These are phyloP conservation scores for Boletus tomentosulus DNA, from an alignment of 768 basidiomycete species.

Conservation along the genomic window DNA sequence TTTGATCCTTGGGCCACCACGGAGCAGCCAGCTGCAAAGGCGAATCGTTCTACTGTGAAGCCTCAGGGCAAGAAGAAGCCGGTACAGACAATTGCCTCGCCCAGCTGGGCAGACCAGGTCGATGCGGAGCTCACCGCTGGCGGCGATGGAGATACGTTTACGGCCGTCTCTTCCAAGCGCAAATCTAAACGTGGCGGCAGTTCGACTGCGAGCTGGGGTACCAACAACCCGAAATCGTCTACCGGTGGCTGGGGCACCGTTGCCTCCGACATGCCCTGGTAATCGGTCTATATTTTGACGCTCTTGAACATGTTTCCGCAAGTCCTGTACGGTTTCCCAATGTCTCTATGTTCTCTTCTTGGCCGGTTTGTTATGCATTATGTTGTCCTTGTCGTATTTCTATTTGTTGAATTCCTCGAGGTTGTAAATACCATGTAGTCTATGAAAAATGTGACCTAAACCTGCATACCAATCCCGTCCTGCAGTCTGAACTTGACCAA, in stretches of 20 bases:
- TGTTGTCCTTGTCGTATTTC: background rate
- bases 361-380: constrained; percentile 1
- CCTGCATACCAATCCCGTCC: constrained; percentile 28
- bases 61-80: constrained; percentile 6
- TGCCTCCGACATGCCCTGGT: constrained; percentile 20
- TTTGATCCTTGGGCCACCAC: constrained; percentile 22
- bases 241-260: constrained; percentile 26
- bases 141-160: background rate
- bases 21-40: constrained; percentile 5
- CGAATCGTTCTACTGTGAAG: background rate
- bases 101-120: constrained; percentile 29
- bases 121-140: constrained; percentile 13
- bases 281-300: background rate
- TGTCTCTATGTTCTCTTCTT: background rate
- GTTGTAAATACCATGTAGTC: background rate
- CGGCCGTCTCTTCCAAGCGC: constrained; percentile 11
- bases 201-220: constrained; percentile 9
- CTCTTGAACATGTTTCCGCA: too few species aligned
- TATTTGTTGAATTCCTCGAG: background rate
- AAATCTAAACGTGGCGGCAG: constrained; percentile 8
- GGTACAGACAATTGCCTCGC: background rate
- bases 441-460: constrained; percentile 6
- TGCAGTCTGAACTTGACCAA: constrained; percentile 38
- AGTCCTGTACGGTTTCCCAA: constrained; percentile 1
- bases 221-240: constrained; percentile 13